Evolutionary conservation across 2,329 filamentous ascomycete species (phyloP), one percentile per base, ranked within the genome.

Genomic region (Biscogniauxia sp.): DNA sequence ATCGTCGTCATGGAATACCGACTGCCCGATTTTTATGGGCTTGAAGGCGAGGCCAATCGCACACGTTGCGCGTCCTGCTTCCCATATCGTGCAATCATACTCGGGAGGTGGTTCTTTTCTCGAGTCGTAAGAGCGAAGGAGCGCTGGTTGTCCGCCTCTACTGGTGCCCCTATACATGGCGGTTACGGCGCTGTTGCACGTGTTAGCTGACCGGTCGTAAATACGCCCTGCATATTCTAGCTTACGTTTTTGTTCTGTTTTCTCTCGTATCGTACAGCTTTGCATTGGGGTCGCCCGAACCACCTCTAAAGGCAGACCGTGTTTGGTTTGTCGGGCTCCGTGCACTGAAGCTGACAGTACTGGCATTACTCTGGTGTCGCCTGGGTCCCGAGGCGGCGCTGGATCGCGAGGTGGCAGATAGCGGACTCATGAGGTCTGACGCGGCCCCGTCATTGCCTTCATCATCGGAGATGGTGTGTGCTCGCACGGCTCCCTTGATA

Each of bases 31-130:
- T 66, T 91, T 89, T 55, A 99, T 93, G 0, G 94, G 93, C 74
- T 99, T 99, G 79, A 99, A 99, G 1, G 95, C 95, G 51, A 97
- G 81, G 0, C 91, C 92, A 0, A 94, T 95, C 0, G 95, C 92
- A 57, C 86, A 92, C 0, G 95, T 99, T n/a, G 95, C 95, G 62
- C 95, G 87, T 11, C 95, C 95, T 4, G 95, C 95, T 77, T 99
- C 89, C 95, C 95, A 99, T 60, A 99, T 95, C 53, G 89, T 96
- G 76, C 93, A 97, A 72, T 97, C 91, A 63, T 92, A 94, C 74
- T 97, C 93, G 2, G 94, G 91, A 0, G 93, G 85, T 0, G 93
- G 90, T 74, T 98, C 95, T 75, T 90, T 92, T 69, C 94, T 86
- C 17, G 95, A 98, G 74, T 98, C 94, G 76, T 99, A 99, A 1